These are phyloP conservation scores for Triticum timopheevii DNA, from an alignment of 176 grass and related monocot species.

Conservation along the genomic window DNA sequence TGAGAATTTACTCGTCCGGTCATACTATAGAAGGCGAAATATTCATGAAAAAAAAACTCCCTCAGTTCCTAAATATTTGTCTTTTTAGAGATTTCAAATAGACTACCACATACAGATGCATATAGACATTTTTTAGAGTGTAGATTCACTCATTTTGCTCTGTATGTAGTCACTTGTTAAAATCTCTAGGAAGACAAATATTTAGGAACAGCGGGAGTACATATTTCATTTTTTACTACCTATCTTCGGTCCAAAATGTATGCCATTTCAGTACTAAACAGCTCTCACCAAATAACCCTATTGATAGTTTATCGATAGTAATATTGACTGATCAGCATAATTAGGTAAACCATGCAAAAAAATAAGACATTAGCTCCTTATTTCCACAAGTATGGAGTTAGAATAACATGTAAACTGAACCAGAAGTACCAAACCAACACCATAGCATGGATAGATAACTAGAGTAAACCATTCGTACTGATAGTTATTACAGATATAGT, in stretches of 20 bases:
- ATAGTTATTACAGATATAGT: neutral
- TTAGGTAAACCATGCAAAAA: neutral
- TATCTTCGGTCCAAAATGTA: neutral
- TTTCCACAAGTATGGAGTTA: conserved; percentile 3
- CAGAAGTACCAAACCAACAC: neutral
- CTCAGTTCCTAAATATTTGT: too few relatives aligned
- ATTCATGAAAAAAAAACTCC: neutral
- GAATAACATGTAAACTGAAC: neutral
- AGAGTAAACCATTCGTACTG: neutral
- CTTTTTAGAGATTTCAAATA: too few relatives aligned
- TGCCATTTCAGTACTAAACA: neutral
- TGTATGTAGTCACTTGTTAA: too few relatives aligned
- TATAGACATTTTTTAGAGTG: too few relatives aligned
- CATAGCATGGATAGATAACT: neutral
- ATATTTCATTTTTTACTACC: neutral
- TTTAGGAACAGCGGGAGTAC: too few relatives aligned
- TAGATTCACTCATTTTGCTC: too few relatives aligned
- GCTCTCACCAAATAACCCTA: neutral
- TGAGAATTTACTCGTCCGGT: neutral
- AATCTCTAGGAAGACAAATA: too few relatives aligned
- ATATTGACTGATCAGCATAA: neutral
- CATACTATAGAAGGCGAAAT: neutral
- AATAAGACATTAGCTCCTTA: neutral
- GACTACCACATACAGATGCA: too few relatives aligned
- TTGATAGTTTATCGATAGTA: neutral